phyloP scores from a whole-genome alignment of 1,284 basidiomycete species.

The Rhodotorula sp. region DNA sequence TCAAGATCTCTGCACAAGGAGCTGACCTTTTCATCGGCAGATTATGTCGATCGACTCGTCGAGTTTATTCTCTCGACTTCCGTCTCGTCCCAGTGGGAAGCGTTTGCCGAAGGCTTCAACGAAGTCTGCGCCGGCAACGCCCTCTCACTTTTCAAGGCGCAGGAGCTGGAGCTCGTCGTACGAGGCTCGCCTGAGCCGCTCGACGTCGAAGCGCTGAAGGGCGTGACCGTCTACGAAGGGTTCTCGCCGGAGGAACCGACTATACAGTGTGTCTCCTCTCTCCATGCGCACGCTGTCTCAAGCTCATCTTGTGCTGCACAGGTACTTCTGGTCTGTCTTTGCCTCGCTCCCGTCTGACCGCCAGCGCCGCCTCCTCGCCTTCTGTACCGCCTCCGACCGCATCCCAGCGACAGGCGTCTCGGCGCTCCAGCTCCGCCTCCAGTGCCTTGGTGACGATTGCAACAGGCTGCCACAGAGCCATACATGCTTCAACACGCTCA shows the following conservation, averaged over 20 bases:
- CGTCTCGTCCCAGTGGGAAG: slow-evolving; percentile 37
- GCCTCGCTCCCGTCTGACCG: neutral
- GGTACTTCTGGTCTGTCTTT: slow-evolving; percentile 43
- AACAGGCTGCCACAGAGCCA: slow-evolving; percentile 14
- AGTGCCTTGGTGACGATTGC: slow-evolving; percentile 21
- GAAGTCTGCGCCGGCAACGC: slow-evolving; percentile 44
- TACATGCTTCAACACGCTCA: slow-evolving; percentile 36
- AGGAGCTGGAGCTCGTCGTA: slow-evolving; percentile 45
- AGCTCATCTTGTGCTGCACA: neutral
- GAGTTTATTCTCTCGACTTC: slow-evolving; percentile 36
- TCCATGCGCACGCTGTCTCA: neutral
- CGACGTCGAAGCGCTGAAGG: slow-evolving; percentile 39
- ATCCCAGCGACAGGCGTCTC: slow-evolving; percentile 42
- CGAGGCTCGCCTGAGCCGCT: slow-evolving; percentile 41
- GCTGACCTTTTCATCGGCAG: neutral
- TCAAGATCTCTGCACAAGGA: neutral
- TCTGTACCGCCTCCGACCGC: slow-evolving; percentile 44
- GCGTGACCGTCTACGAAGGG: slow-evolving; percentile 40
- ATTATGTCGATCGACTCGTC: slow-evolving; percentile 22
- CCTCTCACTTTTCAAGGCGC: slow-evolving; percentile 41
- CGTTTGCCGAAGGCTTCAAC: slow-evolving; percentile 43
- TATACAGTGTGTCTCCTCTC: slow-evolving; percentile 26
- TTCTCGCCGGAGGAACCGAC: slow-evolving; percentile 33
- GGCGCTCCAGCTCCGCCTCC: slow-evolving; percentile 28
- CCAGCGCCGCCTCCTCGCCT: slow-evolving; percentile 41